Base-by-base conservation (phyloP, 2,329 filamentous ascomycete species). In the Fusarium temperatum region DNA sequence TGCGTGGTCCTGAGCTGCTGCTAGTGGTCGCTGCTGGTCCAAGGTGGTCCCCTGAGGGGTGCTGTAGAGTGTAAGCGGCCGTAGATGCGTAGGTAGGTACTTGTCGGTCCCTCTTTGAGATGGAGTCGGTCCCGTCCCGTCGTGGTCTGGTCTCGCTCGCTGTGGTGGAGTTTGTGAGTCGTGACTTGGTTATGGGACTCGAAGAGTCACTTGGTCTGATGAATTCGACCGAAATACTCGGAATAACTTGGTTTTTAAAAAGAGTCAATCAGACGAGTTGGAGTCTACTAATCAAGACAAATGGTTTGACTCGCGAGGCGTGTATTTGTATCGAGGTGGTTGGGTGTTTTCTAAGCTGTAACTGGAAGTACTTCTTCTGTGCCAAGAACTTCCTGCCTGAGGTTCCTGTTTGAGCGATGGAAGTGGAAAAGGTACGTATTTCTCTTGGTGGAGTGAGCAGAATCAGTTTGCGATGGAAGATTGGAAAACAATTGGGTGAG, bases 21-120 rank as follows among this genome's bases (percentile, higher is more conserved):
- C 67, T 72, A 75, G 65, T 75, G 72, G 72, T 66, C 64, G 44
- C 57, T 41, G 71, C 36, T 66, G 73, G 75, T 75, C 73, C 72
- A 63, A 70, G 67, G 70, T 75, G 75, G 75, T 71, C 73, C 66
- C 64, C 73, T 58, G 58, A 73, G 72, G 64, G 72, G 72, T 75
- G 72, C 68, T 68, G 63, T 58, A 58, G 30, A 36, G 42, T 70
- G 66, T 67, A 66, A 73, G 70, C 64, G 64, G 68, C 54, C 66
- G 53, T 51, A 57, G 59, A 63, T 63, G 69, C 24, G 44, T 47
- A 48, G 59, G 57, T 62, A 65, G 63, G 66, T 68, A 68, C 64
- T 63, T 50, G 51, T 39, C 26, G 67, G 74, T 74, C 64, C 72
- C 66, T 72, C 66, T 68, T 63, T 63, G 42, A 35, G 44, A 69